Conservation (phyloP, 305 asterid genomes). For the Plantago lanceolata region DNA sequence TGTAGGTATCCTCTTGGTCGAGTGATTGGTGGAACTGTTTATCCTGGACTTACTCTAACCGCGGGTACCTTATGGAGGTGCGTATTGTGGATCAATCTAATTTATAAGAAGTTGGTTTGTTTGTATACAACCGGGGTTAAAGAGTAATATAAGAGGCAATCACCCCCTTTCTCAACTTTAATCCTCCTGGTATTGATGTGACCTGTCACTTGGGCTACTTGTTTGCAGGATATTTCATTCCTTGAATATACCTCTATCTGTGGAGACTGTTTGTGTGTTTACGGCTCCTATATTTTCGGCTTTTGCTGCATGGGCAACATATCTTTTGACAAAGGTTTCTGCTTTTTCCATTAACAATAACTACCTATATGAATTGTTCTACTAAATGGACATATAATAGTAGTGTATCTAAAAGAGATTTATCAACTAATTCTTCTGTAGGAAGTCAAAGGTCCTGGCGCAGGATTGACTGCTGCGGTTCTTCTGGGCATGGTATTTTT, state of each 20-base stretch:
- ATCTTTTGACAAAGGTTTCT: conserved; percentile 88
- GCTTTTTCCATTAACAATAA: conserved; percentile 22
- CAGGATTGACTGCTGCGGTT: conserved; percentile 97
- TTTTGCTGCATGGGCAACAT: conserved; percentile 97
- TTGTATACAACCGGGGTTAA: background rate
- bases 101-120: background rate
- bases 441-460: conserved; percentile 98
- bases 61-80: conserved; percentile 98
- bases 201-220: conserved; percentile 22
- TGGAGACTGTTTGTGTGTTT: conserved; percentile 98
- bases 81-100: conserved; percentile 21
- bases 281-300: conserved; percentile 99
- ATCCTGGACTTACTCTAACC: conserved; percentile 96
- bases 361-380: conserved; percentile 10
- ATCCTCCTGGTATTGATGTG: conserved; percentile 9
- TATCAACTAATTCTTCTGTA: conserved; percentile 31
- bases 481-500: conserved; percentile 88
- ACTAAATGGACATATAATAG: background rate
- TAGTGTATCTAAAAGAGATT: conserved; percentile 4
- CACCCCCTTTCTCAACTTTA: conserved; percentile 6
- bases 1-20: conserved; percentile 99
- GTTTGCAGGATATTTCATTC: conserved; percentile 75
- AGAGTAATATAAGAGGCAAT: conserved; percentile 13
- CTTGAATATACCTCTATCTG: conserved; percentile 84
- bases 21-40: conserved; percentile 98